Percentiles rank a stretch among this genome's conserved stretches.
phyloP scores from a whole-genome alignment of 805 yeast species.

The Yarrowia keelungensis region DNA sequence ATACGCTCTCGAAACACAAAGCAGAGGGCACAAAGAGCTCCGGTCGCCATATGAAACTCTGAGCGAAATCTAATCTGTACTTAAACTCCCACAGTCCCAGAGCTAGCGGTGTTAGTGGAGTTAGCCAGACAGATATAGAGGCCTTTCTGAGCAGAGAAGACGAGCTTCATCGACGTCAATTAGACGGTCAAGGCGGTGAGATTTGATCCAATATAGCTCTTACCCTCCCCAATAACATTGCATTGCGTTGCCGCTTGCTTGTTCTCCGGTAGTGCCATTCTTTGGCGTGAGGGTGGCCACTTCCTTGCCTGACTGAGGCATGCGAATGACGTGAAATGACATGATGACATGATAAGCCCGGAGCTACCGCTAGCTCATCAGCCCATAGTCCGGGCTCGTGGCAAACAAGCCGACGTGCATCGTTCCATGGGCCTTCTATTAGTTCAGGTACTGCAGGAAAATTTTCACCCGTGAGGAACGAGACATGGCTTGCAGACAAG shows the following conservation, averaged over 20 bases:
- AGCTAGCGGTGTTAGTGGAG: too few relatives aligned
- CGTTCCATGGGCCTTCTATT: background rate
- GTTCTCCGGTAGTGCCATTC: background rate
- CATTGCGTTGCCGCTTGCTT: background rate
- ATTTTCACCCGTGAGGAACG: background rate
- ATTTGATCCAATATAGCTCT: too few relatives aligned
- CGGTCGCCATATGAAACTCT: conserved; percentile 17
- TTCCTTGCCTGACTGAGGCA: background rate
- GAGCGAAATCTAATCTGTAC: conserved; percentile 26
- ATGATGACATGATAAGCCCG: conserved; percentile 1
- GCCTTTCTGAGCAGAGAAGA: too few relatives aligned
- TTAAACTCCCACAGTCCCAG: conserved; percentile 6
- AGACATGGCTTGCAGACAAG: too few relatives aligned
- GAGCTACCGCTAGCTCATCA: background rate
- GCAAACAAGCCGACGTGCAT: background rate
- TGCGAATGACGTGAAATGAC: background rate
- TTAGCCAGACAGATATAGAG: too few relatives aligned
- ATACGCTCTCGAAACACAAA: background rate
- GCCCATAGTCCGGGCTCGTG: background rate
- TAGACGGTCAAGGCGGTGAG: too few relatives aligned
- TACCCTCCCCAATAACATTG: background rate
- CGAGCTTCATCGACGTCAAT: too few relatives aligned
- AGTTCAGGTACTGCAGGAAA: background rate
- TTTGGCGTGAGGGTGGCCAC: background rate
- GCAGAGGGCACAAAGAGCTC: background rate